Evolutionary conservation across 352 stramenopile genomes (phyloP), one percentile per base, ranked within the genome.

Genomic region (Blastocystis sp.): DNA sequence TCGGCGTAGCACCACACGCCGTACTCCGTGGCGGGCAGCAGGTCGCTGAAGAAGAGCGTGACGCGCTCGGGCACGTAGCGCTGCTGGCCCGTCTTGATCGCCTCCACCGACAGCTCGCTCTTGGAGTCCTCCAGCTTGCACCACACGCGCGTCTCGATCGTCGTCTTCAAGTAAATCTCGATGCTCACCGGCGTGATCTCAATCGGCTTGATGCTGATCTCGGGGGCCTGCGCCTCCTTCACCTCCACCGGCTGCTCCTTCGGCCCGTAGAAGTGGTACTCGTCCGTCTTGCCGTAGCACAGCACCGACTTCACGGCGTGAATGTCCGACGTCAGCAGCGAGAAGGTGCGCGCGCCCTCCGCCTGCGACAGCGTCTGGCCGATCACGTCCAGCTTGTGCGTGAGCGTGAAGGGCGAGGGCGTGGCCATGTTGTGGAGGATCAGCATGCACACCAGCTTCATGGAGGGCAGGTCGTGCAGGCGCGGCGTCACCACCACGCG

Each of bases 1-100:
- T 84, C 74, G 11, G 56, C 74, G 23, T 67, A 69, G 38, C 74
- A 84, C 74, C 74, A 84, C 17, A 84, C 48, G 23, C 48, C 56
- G 40, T 84, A 84, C 43, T 84, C 17, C 28, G 74, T 67, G 3
- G 65, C 19, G 4, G 74, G 56, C 61, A 10, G 41, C 19, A 84
- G 38, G 9, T 64, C 74, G 7, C 66, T 34, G 53, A 84, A 84
- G 40, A 70, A 84, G 2, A 84, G 11, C 2, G 74, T 41, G 21
- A 43, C 74, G 4, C 74, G 48, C n/a, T 69, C 38, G 19, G 53
- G 74, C 38, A 84, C 74, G 21, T 59, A 70, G 1, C 74, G 45
- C 17, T 67, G 56, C 28, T 34, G 45, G 14, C 74, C 74, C 23
- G 48, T 64, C 60, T 69, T 66, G 19, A 84, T 38, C 40, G 48